Evolutionary conservation across 2,329 filamentous ascomycete genomes (phyloP), one percentile per base, ranked within the genome.

Genomic region (Colletotrichum zoysiae): DNA sequence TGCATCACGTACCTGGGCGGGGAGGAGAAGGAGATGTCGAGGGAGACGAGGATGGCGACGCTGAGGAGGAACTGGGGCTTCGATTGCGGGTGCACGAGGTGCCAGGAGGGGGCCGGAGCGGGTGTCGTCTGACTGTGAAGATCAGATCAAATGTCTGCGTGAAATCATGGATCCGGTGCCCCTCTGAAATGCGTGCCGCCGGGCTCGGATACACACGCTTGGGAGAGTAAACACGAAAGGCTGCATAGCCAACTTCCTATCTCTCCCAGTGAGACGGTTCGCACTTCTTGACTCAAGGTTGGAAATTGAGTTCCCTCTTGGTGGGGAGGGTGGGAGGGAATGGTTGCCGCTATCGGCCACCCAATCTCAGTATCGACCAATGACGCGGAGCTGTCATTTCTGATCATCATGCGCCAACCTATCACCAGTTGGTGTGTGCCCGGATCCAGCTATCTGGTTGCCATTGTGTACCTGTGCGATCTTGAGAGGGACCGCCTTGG

Each of bases 51-150:
- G 59, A 48, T 58, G 30, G 12, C 42, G 35, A 68, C 59, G 2
- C 30, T 71, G 30, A 63, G 33, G 38, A 71, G 59, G 58, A 71
- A 71, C 35, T 71, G 69, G 69, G 69, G 69, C 16, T 71, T 71
- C 26, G 69, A 71, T 12, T 71, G 69, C 33, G 65, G 44, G 12
- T 71, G 69, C 40, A n/a, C 55, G 53, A 64, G 65, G 58, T 71
- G 69, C 16, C 23, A n/a, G 58, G n/a, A 46, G 38, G n/a, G n/a
- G 5, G 46, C 11, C 42, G 33, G 12, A 9, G 18, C 23, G 53
- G 20, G 9, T n/a, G 8, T 4, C 7, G 33, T 40, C 6, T 42
- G 55, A 40, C 12, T 4, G 35, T 35, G 40, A 35, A 1, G n/a
- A 23, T 38, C 35, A 40, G n/a, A 23, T 57, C 35, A 23, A 16